These are phyloP conservation scores for Syncephalastrum sp. DNA, from an alignment of 371 early-diverging fungal species.

Conservation along the genomic window DNA sequence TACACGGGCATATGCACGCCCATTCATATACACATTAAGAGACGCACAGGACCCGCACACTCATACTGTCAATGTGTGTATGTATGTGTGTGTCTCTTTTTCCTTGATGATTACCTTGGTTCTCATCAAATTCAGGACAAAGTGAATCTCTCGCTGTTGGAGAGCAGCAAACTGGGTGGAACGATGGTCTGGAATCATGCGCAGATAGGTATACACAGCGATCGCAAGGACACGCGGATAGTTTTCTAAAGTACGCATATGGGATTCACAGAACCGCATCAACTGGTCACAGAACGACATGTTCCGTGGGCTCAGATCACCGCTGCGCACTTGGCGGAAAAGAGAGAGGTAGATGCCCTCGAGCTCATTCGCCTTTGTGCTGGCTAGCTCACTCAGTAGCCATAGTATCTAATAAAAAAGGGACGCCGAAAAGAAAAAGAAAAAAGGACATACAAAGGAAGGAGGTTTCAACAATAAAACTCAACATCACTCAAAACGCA, in stretches of 20 bases:
- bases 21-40: no score
- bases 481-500: not conserved
- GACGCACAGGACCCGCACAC: no score
- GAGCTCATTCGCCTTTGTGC: conserved; percentile 43
- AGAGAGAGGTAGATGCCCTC: conserved; percentile 60
- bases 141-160: conserved; percentile 56
- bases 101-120: conserved; percentile 38
- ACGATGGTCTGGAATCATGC: conserved; percentile 65
- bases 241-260: conserved; percentile 49
- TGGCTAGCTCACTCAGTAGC: conserved; percentile 59
- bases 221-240: conserved; percentile 56
- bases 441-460: not conserved
- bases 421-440: conserved; percentile 7
- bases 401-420: conserved; percentile 53
- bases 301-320: conserved; percentile 56
- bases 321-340: conserved; percentile 64
- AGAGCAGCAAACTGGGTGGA: conserved; percentile 35
- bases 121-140: conserved; percentile 51
- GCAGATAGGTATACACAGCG: conserved; percentile 57
- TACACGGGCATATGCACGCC: no score
- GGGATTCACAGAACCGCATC: conserved; percentile 48
- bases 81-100: not conserved
- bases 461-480: not conserved
- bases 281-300: conserved; percentile 52
- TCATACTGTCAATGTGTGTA: not conserved